phyloP scores from a whole-genome alignment of 116 monocot genomes.

The Cymodocea nodosa region DNA sequence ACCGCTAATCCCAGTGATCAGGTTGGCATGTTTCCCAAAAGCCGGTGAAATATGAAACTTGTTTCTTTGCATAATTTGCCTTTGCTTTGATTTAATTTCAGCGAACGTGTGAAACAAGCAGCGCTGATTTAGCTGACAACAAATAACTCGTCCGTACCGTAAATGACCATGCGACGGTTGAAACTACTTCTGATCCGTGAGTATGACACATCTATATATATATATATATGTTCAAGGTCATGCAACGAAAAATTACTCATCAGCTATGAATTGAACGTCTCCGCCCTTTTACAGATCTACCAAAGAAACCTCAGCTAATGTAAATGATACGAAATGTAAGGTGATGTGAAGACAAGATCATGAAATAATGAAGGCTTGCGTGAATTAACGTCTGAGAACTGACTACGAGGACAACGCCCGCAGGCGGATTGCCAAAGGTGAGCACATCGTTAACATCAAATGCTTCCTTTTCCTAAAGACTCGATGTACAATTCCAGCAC shows the following conservation, averaged over 20 bases:
- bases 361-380: not conserved
- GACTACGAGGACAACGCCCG: too few species aligned
- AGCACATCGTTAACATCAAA: too few species aligned
- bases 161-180: conserved; percentile 7
- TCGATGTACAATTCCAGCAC: too few species aligned
- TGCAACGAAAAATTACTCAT: not conserved
- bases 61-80: not conserved
- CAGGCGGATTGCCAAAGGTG: too few species aligned
- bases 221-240: too few species aligned
- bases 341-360: conserved; percentile 26
- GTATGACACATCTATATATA: not conserved
- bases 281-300: conserved; percentile 8
- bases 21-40: not conserved
- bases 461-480: too few species aligned
- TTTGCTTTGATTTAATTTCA: conserved; percentile 4
- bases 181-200: conserved; percentile 9
- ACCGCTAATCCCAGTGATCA: too few species aligned
- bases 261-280: not conserved
- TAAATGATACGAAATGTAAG: conserved; percentile 13
- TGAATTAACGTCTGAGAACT: too few species aligned
- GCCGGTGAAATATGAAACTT: not conserved
- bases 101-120: conserved; percentile 7
- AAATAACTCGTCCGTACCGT: conserved; percentile 8
- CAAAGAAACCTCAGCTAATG: conserved; percentile 10
- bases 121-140: conserved; percentile 10